Evolutionary conservation across 2,329 filamentous ascomycete genomes (phyloP).

Genomic region (Colletotrichum neosansevieriae): DNA sequence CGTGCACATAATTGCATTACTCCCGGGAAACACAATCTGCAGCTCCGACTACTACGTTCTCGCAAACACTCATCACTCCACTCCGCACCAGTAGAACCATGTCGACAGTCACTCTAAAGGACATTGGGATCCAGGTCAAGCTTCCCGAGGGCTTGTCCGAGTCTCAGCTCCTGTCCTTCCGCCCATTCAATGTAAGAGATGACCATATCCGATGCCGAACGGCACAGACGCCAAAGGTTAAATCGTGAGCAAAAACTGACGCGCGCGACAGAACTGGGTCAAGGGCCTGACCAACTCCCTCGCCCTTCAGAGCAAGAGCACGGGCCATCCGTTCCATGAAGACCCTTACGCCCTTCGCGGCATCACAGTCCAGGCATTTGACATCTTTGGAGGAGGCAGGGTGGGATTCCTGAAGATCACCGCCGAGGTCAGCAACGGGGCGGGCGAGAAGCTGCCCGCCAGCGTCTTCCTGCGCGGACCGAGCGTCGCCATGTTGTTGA

Average conservation of each 20-base stretch:
- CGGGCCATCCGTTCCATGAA: slow-evolving; percentile 63
- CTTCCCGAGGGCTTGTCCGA: slow-evolving; percentile 59
- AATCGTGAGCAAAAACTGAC: slow-evolving; percentile 4
- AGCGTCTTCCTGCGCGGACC: slow-evolving; percentile 69
- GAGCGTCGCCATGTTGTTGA: slow-evolving; percentile 71
- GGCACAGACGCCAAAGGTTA: not conserved
- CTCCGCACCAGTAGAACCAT: slow-evolving; percentile 43
- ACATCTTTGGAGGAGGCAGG: slow-evolving; percentile 60
- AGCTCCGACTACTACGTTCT: not conserved
- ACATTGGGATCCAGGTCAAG: slow-evolving; percentile 55
- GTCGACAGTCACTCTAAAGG: slow-evolving; percentile 55
- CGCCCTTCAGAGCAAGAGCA: slow-evolving; percentile 53
- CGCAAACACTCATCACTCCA: not conserved
- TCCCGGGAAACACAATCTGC: not conserved
- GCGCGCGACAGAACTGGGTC: slow-evolving; percentile 59
- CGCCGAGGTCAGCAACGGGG: slow-evolving; percentile 60
- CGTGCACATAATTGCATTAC: not conserved
- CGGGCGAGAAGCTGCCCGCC: slow-evolving; percentile 64
- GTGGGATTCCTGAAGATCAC: slow-evolving; percentile 70
- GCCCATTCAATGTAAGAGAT: slow-evolving; percentile 60
- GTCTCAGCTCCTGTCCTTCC: slow-evolving; percentile 59
- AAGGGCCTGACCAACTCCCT: slow-evolving; percentile 60
- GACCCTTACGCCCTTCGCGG: slow-evolving; percentile 65
- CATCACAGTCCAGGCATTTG: slow-evolving; percentile 65
- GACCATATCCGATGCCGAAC: fast-evolving